Evolutionary conservation across 1,284 basidiomycete genomes (phyloP).

Genomic region (Trichosporon sp.): DNA sequence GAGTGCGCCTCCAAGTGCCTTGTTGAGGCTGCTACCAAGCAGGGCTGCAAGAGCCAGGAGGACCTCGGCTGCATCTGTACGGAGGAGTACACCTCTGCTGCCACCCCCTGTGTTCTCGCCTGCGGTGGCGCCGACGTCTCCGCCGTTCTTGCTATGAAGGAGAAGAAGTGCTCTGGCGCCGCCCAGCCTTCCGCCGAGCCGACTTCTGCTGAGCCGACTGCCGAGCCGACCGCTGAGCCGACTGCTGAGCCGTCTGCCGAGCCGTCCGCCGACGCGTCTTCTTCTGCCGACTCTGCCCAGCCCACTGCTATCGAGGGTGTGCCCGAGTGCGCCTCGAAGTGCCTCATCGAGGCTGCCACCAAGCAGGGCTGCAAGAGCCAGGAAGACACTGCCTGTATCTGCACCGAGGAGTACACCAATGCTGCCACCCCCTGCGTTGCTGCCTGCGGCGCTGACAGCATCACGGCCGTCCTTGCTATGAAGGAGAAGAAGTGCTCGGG

Average conservation of each 20-base stretch:
- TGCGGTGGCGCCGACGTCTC: slow-evolving; percentile 2
- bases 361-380: slow-evolving; percentile 1
- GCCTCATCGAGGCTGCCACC: not conserved
- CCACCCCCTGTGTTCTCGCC: not conserved
- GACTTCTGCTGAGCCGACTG: not conserved
- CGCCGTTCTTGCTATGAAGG: slow-evolving; percentile 1
- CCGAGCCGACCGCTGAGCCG: not conserved
- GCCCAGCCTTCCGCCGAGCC: not conserved
- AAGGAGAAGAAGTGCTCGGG: slow-evolving; percentile 1
- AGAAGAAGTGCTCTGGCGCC: not conserved
- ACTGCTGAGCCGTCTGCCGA: not conserved
- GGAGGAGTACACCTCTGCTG: not conserved
- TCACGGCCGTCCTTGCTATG: slow-evolving; percentile 1
- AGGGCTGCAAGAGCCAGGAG: not conserved
- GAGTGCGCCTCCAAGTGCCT: slow-evolving; percentile 2
- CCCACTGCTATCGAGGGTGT: slow-evolving; percentile 1
- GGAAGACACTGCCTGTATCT: slow-evolving; percentile 6
- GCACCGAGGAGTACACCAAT: not conserved
- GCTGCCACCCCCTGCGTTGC: not conserved
- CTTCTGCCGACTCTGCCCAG: not conserved
- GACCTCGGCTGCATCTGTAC: slow-evolving; percentile 9
- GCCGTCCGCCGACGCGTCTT: not conserved
- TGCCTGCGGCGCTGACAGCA: not conserved
- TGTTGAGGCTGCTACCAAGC: not conserved
- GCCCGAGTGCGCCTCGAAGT: not conserved